Conservation (phyloP, 2,329 filamentous ascomycete genomes). For the Fusarium robinianum region DNA sequence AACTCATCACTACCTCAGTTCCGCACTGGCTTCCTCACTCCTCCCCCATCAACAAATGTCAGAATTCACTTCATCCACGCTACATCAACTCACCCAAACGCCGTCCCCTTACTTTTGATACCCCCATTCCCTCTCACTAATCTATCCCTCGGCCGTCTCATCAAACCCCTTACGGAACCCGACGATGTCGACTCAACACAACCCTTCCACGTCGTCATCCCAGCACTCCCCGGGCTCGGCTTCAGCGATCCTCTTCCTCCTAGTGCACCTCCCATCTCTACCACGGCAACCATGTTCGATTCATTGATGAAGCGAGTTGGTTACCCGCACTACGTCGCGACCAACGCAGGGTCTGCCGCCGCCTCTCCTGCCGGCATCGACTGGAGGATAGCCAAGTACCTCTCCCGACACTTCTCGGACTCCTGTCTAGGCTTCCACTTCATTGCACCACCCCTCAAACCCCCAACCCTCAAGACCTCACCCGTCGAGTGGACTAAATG, state of each 20-base stretch:
- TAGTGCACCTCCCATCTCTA: constrained; percentile 53
- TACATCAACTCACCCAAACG: constrained; percentile 55
- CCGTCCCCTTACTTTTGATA: constrained; percentile 66
- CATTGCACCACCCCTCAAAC: constrained; percentile 58
- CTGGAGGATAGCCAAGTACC: constrained; percentile 52
- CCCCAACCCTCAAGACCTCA: constrained; percentile 51
- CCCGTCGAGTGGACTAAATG: constrained; percentile 60
- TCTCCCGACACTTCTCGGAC: constrained; percentile 53
- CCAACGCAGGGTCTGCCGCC: constrained; percentile 55
- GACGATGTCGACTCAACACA: constrained; percentile 49
- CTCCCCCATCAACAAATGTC: constrained; percentile 48
- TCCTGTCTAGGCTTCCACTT: constrained; percentile 65
- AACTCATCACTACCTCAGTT: constrained; percentile 67
- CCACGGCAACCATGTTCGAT: constrained; percentile 61
- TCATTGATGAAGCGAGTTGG: constrained; percentile 63
- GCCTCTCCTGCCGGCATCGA: constrained; percentile 55
- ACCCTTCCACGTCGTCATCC: constrained; percentile 69
- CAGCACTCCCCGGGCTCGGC: constrained; percentile 67
- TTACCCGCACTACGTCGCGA: constrained; percentile 62
- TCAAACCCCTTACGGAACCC: constrained; percentile 59
- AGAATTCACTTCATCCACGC: constrained; percentile 69
- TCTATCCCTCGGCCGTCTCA: constrained; percentile 60
- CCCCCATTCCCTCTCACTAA: constrained; percentile 70
- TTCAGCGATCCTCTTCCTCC: constrained; percentile 66
- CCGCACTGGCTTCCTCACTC: constrained; percentile 57